These are phyloP conservation scores for Chytridium lagenaria DNA, from an alignment of 371 early-diverging fungal genomes.

Conservation along the genomic window DNA sequence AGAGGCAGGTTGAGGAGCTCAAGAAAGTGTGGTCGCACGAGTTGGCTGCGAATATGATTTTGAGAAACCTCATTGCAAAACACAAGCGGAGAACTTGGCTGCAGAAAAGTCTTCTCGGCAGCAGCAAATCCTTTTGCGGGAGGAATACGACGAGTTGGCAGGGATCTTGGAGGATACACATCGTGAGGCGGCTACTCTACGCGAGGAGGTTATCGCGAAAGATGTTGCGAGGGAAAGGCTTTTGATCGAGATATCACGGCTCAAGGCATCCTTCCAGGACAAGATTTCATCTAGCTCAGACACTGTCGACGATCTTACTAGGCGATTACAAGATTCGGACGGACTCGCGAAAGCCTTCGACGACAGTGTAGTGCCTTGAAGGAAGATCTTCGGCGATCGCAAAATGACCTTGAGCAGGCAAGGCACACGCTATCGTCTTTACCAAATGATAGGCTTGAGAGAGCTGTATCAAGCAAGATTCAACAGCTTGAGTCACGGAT, in stretches of 20 bases:
- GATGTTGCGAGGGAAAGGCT: conserved; percentile 32
- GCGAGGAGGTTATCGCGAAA: conserved; percentile 12
- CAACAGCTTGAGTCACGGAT: conserved; percentile 27
- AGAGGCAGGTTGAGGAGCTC: conserved; percentile 50
- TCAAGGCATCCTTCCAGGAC: conserved; percentile 36
- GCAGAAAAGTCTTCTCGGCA: conserved; percentile 40
- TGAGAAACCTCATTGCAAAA: conserved; percentile 48
- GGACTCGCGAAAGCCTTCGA: conserved; percentile 10
- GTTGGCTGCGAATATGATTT: conserved; percentile 43
- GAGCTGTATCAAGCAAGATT: no score
- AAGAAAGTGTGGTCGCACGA: conserved; percentile 54
- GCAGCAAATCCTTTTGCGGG: conserved; percentile 33
- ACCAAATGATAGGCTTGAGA: no score
- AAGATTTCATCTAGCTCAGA: background rate
- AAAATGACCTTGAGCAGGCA: conserved; percentile 13
- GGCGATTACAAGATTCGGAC: conserved; percentile 11
- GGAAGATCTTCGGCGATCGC: conserved; percentile 2
- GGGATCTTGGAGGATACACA: conserved; percentile 39
- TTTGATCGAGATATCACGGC: conserved; percentile 28
- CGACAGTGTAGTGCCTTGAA: background rate
- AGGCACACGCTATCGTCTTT: background rate
- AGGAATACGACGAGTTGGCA: conserved; percentile 51
- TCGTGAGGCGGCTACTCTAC: conserved; percentile 24
- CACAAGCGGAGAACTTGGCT: conserved; percentile 44
- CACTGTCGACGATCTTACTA: background rate